Conservation (phyloP, 768 basidiomycete genomes). For the Kwoniella sp. region DNA sequence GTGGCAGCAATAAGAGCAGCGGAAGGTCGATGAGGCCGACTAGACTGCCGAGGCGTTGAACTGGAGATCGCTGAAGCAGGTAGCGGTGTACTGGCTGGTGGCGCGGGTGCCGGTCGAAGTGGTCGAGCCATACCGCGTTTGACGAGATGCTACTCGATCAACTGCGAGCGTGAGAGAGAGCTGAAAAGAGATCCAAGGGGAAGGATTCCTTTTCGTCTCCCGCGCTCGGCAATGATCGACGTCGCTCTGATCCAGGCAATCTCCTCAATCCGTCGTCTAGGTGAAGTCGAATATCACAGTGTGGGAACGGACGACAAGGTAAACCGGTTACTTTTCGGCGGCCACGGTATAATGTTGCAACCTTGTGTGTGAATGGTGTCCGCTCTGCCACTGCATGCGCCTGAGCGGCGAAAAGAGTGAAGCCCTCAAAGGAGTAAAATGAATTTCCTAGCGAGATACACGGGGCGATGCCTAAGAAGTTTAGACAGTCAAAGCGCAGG, state of each 20-base stretch:
- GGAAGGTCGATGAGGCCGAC: conserved; percentile 10
- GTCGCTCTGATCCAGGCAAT: neutral
- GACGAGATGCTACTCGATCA: neutral
- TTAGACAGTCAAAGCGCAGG: too few species aligned
- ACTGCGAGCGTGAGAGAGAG: conserved; percentile 12
- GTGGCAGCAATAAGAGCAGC: conserved; percentile 4
- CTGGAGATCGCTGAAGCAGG: neutral
- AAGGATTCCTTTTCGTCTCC: conserved; percentile 4
- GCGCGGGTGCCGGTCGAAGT: conserved; percentile 20
- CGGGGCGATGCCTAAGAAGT: too few species aligned
- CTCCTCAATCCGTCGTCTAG: too few species aligned
- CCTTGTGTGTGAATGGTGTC: too few species aligned
- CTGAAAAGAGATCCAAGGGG: conserved; percentile 4
- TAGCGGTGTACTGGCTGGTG: conserved; percentile 3
- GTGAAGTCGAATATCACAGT: too few species aligned
- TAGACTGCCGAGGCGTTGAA: conserved; percentile 8
- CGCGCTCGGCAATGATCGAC: conserved; percentile 5
- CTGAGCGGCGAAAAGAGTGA: too few species aligned
- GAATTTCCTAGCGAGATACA: too few species aligned
- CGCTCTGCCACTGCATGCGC: too few species aligned
- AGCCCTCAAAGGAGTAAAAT: too few species aligned
- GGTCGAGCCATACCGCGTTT: conserved; percentile 20
- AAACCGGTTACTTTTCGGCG: neutral
- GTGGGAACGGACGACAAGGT: too few species aligned
- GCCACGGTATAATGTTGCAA: neutral